Percentiles rank a stretch among this genome's conserved stretches.
Conservation (phyloP, 306 rosid genomes). For the Luffa aegyptiaca region DNA sequence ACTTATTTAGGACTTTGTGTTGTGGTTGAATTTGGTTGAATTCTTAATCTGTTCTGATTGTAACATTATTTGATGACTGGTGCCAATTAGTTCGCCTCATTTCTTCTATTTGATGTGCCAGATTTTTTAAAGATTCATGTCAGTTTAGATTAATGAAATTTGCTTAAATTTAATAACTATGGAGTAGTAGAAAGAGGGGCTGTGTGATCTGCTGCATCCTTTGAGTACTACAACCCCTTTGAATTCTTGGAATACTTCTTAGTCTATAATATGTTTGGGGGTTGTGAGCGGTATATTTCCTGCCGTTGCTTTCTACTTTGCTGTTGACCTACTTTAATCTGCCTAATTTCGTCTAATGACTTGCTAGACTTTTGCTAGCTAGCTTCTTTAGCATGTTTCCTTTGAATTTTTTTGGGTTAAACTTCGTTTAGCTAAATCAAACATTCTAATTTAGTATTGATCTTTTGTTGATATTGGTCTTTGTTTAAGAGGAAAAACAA, state of each 20-base stretch:
- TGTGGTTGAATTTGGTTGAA: not conserved
- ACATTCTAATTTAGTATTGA: not conserved
- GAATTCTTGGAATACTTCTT: not conserved
- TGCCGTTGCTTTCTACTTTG: not conserved
- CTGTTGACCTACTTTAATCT: not conserved
- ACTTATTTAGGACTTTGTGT: not conserved
- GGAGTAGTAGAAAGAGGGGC: not conserved
- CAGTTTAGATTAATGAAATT: not conserved
- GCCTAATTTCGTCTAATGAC: not conserved
- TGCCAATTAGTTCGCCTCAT: not conserved
- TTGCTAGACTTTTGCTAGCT: not conserved
- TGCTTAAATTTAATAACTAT: not conserved
- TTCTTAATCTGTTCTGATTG: not conserved
- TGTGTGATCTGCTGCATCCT: not conserved
- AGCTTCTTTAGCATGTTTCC: not conserved
- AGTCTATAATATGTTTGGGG: not conserved
- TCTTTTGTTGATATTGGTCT: not conserved
- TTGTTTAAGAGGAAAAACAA: not conserved
- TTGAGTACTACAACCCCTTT: not conserved
- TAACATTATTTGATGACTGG: not conserved
- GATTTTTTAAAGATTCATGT: not conserved
- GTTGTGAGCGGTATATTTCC: not conserved
- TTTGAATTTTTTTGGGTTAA: not conserved
- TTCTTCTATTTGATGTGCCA: not conserved
- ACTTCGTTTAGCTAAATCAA: not conserved